phyloP scores from a whole-genome alignment of 768 basidiomycete species.

The Leccinum uliginosum region DNA sequence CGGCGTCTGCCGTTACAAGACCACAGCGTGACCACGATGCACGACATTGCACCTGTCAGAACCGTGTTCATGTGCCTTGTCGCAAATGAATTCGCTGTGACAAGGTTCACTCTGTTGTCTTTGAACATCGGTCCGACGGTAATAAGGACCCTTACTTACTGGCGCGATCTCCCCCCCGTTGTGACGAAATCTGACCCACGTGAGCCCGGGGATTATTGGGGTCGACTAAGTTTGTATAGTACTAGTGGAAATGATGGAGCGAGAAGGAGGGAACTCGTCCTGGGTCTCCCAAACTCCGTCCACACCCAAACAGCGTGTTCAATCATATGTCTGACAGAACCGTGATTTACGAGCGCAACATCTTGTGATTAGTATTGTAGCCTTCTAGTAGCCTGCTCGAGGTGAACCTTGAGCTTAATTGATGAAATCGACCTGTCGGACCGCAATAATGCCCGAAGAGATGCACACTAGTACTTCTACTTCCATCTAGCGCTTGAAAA shows the following conservation, averaged over 20 bases:
- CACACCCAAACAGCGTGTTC: constrained; percentile 15
- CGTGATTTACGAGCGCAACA: not conserved
- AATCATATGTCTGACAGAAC: not conserved
- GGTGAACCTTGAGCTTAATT: not conserved
- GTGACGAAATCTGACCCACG: not conserved
- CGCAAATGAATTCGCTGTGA: not conserved
- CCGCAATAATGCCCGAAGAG: not conserved
- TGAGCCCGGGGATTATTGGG: not conserved
- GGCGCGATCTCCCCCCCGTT: constrained; percentile 9
- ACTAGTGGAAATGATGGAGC: not conserved
- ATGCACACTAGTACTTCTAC: not conserved
- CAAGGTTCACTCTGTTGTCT: not conserved
- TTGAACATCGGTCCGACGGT: not conserved
- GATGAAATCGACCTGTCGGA: not conserved
- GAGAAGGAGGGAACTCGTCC: not conserved
- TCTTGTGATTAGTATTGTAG: not conserved
- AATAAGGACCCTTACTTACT: not conserved
- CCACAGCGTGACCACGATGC: not conserved
- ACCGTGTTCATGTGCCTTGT: not conserved
- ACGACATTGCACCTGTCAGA: not conserved
- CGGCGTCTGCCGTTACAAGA: not conserved
- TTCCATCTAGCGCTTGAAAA: not conserved
- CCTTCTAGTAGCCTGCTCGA: not conserved
- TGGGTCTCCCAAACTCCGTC: constrained; percentile 7
- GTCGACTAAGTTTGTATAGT: not conserved